Percentiles rank a stretch among this genome's conserved stretches.
These are phyloP conservation scores for Rhodotorula sp. DNA, from an alignment of 1,284 basidiomycete species.

Conservation along the genomic window DNA sequence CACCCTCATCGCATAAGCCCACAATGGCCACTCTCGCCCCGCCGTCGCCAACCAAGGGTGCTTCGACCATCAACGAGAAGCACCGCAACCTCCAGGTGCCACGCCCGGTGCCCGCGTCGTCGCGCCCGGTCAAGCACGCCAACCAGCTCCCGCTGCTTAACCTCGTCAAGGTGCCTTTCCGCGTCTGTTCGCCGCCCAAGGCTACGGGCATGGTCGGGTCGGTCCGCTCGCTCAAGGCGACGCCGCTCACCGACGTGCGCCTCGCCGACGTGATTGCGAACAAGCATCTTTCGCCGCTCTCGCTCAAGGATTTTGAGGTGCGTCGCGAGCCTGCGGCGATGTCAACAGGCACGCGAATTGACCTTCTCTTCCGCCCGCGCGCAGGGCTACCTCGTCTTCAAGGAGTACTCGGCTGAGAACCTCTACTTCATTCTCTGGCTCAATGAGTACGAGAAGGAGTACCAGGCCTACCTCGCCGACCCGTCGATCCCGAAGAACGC, in stretches of 20 bases:
- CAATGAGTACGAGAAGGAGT: constrained; percentile 41
- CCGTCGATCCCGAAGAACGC: constrained; percentile 8
- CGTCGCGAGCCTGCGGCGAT: not conserved
- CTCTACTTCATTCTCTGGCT: constrained; percentile 43
- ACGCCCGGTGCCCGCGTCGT: constrained; percentile 15
- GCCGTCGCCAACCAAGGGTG: not conserved
- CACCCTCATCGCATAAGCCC: not conserved
- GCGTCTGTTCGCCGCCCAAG: constrained; percentile 36
- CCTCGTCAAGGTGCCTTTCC: constrained; percentile 33
- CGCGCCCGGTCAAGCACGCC: constrained; percentile 16
- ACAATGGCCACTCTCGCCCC: constrained; percentile 26
- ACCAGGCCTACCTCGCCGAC: constrained; percentile 20
- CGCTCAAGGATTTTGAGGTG: constrained; percentile 41
- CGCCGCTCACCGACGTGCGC: constrained; percentile 36
- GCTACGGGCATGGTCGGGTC: constrained; percentile 39
- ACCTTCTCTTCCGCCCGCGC: not conserved
- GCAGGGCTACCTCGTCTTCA: constrained; percentile 41
- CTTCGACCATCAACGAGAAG: not conserved
- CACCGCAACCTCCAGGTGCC: constrained; percentile 16
- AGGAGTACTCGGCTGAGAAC: constrained; percentile 41
- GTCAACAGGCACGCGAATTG: not conserved
- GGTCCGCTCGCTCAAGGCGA: constrained; percentile 32
- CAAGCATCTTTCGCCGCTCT: constrained; percentile 40
- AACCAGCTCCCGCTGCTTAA: constrained; percentile 28
- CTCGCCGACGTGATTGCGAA: constrained; percentile 40